Evolutionary conservation across 345 rosid species (phyloP).

Genomic region (Eucalyptus guilfoylei): DNA sequence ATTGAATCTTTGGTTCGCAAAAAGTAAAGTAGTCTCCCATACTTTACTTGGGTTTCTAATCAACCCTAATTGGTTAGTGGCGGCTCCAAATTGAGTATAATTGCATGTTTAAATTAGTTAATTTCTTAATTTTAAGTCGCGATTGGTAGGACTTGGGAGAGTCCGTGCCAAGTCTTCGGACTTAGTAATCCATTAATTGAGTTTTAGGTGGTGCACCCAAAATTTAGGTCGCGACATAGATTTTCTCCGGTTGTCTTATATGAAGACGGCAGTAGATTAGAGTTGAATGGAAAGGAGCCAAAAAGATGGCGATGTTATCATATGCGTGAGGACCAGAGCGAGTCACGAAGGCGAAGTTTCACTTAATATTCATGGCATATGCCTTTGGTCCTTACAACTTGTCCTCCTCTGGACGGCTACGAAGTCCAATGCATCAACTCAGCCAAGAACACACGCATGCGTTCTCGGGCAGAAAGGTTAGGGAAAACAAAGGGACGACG

Average conservation of each 20-base stretch:
- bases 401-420: background rate
- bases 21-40: too few relatives aligned
- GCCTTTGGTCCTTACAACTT: background rate
- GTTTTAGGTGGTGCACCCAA: too few relatives aligned
- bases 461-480: background rate
- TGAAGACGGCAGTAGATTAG: background rate
- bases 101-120: too few relatives aligned
- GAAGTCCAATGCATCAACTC: background rate
- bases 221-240: background rate
- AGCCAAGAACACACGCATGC: background rate
- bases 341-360: background rate
- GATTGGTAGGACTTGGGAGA: too few relatives aligned
- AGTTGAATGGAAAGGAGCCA: background rate
- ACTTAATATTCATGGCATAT: background rate
- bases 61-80: too few relatives aligned
- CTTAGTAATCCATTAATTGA: too few relatives aligned
- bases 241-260: background rate
- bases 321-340: background rate
- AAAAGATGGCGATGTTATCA: background rate
- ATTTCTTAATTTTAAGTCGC: too few relatives aligned
- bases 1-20: too few relatives aligned
- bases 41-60: too few relatives aligned
- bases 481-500: background rate
- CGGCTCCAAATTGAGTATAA: too few relatives aligned
- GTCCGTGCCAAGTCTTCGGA: too few relatives aligned